phyloP scores from a whole-genome alignment of 2,329 filamentous ascomycete species.

The Hymenoscyphus salicellus region DNA sequence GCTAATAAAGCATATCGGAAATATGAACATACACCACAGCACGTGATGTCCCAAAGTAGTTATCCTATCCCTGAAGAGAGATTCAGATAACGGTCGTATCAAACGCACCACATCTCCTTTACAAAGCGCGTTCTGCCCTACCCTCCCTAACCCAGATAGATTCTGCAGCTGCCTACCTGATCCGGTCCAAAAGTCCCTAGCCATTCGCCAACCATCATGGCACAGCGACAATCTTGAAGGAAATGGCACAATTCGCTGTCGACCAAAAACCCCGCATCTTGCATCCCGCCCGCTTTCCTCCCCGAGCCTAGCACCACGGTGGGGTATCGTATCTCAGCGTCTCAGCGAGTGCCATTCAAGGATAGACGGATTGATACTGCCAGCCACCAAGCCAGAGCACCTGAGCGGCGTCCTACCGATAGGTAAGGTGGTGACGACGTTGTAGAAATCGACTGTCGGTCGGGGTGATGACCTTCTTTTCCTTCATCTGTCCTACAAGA shows the following conservation, averaged over 20 bases:
- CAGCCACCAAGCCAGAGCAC: background rate
- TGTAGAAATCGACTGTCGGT: background rate
- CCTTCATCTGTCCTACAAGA: background rate
- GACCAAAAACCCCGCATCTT: background rate
- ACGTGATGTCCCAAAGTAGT: background rate
- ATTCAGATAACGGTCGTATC: background rate
- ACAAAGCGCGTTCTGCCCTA: slow-evolving; percentile 2
- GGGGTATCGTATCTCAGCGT: background rate
- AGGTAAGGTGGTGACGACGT: background rate
- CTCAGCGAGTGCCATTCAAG: background rate
- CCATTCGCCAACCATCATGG: background rate
- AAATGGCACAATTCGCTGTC: background rate
- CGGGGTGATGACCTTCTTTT: background rate
- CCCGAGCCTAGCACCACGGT: background rate
- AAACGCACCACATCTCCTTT: background rate
- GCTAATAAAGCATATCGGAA: background rate
- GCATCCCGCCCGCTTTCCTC: background rate
- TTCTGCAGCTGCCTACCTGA: slow-evolving; percentile 10
- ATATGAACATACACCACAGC: background rate
- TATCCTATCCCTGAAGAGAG: background rate
- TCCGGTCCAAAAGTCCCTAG: slow-evolving; percentile 7
- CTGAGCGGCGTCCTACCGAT: background rate
- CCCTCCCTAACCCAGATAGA: background rate
- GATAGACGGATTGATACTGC: background rate
- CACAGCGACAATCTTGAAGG: background rate